phyloP scores from a whole-genome alignment of 345 rosid genomes.

The Odontarrhena argentea region DNA sequence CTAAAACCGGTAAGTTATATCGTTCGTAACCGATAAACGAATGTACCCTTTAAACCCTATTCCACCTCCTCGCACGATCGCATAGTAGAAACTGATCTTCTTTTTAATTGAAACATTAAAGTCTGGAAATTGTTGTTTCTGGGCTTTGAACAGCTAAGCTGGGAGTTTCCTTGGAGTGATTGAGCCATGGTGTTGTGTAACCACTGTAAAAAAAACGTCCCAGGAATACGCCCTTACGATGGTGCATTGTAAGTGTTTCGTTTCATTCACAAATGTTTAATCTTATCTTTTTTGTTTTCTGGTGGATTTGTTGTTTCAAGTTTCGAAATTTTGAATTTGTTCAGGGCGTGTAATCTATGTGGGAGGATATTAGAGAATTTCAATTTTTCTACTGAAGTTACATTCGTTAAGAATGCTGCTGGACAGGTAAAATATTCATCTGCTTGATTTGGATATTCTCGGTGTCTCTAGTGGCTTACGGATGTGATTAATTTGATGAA shows the following conservation, averaged over 20 bases:
- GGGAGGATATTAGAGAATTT: constrained; percentile 41
- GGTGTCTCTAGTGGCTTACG: background rate
- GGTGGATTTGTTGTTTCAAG: constrained; percentile 11
- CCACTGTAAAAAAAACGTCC: constrained; percentile 32
- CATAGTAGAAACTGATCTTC: background rate
- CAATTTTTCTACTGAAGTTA: constrained; percentile 35
- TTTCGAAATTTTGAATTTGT: background rate
- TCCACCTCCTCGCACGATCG: constrained; percentile 24
- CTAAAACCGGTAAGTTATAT: background rate
- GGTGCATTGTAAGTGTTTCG: constrained; percentile 37
- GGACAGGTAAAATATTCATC: constrained; percentile 36
- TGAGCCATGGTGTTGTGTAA: constrained; percentile 43
- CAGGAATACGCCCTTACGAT: constrained; percentile 39
- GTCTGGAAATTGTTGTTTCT: constrained; percentile 10
- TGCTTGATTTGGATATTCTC: background rate
- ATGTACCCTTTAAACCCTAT: constrained; percentile 20
- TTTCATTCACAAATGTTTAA: background rate
- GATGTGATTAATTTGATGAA: background rate
- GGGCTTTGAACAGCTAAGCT: constrained; percentile 16
- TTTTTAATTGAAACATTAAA: background rate
- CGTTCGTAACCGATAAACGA: background rate
- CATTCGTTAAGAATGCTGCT: constrained; percentile 45
- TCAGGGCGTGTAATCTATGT: constrained; percentile 40
- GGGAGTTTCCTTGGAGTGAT: constrained; percentile 10
- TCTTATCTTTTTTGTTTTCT: background rate